A percentile compares a stretch with the other conserved stretches of the same genome.
phyloP scores from a whole-genome alignment of 164 flowering plant species.

The Annona cherimola region DNA sequence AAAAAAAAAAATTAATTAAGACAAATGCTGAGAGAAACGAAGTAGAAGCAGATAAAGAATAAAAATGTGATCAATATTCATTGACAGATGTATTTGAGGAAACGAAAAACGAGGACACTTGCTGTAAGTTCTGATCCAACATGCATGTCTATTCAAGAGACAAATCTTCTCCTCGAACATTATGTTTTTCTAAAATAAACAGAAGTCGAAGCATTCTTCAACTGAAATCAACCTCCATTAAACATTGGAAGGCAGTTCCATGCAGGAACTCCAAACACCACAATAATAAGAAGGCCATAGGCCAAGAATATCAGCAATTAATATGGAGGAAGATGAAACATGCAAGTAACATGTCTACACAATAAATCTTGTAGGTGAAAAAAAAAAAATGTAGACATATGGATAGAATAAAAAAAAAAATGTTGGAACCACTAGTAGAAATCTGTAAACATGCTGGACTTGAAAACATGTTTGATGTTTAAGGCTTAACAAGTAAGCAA shows the following conservation, averaged over 20 bases:
- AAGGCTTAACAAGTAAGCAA: neutral
- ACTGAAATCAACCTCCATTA: neutral
- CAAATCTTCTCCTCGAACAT: too few species aligned
- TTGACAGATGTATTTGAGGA: too few species aligned
- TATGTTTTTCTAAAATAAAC: too few species aligned
- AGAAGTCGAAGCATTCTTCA: too few species aligned
- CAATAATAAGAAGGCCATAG: neutral
- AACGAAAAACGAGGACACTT: too few species aligned
- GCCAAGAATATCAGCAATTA: neutral
- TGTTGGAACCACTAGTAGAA: neutral
- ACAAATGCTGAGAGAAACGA: too few species aligned
- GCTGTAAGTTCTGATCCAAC: too few species aligned
- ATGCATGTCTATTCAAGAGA: too few species aligned
- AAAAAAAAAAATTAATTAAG: too few species aligned
- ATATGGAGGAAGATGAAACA: neutral
- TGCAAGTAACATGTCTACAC: neutral
- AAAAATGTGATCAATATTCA: too few species aligned
- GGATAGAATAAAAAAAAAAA: too few species aligned
- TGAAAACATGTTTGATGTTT: neutral
- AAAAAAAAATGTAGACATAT: neutral
- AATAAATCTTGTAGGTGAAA: neutral
- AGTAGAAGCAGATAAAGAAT: too few species aligned
- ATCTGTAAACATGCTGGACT: neutral
- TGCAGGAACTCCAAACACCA: neutral
- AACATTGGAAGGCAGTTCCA: neutral